phyloP scores from a whole-genome alignment of 495 filamentous ascomycete species.

The Cenococcum geophilum region DNA sequence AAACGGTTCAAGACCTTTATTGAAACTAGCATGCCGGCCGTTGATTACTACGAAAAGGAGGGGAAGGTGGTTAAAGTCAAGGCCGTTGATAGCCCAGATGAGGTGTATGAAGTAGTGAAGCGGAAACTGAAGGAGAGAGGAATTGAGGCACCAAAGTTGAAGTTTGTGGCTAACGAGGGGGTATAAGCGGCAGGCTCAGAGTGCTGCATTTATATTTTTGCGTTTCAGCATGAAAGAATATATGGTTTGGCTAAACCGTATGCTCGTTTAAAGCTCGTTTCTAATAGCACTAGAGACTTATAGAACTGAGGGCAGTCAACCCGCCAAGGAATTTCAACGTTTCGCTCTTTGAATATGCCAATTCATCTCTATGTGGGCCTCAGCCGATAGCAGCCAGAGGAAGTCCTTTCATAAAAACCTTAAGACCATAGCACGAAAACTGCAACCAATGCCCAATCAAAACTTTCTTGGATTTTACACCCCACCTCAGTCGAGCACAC shows the following conservation, averaged over 20 bases:
- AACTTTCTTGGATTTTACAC: background rate
- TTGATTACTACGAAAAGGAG: slow-evolving; percentile 71
- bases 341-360: too few species aligned
- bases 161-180: background rate
- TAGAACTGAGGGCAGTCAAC: too few species aligned
- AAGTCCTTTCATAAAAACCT: background rate
- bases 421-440: background rate
- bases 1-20: slow-evolving; percentile 92
- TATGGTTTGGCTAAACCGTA: too few species aligned
- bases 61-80: slow-evolving; percentile 71
- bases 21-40: slow-evolving; percentile 95
- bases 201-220: too few species aligned
- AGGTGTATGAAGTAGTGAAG: slow-evolving; percentile 68
- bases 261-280: too few species aligned
- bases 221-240: too few species aligned
- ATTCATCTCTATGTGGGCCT: background rate
- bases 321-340: too few species aligned
- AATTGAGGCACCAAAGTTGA: slow-evolving; percentile 33
- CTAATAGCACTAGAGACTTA: too few species aligned
- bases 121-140: slow-evolving; percentile 46
- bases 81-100: slow-evolving; percentile 60
- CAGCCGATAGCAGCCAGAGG: background rate
- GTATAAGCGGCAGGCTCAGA: too few species aligned
- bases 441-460: background rate
- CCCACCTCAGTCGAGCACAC: background rate